phyloP scores from a whole-genome alignment of 352 stramenopile genomes.

The Elongisporangium senticosum region DNA sequence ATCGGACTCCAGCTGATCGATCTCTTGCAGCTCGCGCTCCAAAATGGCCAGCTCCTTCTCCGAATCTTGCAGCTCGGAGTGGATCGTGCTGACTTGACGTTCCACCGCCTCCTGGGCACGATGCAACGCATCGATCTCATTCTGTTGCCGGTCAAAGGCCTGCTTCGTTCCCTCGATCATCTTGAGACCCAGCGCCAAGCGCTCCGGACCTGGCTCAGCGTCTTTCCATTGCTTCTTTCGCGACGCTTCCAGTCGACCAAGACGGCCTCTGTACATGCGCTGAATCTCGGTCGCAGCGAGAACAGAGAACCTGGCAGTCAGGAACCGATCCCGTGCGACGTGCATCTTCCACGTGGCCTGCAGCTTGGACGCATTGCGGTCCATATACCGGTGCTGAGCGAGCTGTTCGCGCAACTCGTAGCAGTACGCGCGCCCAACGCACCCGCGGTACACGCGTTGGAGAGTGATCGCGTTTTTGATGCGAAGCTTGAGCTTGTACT shows the following conservation, averaged over 20 bases:
- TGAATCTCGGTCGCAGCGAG: constrained; percentile 89
- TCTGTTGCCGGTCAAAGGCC: constrained; percentile 89
- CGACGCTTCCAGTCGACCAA: constrained; percentile 58
- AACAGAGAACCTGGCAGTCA: constrained; percentile 51
- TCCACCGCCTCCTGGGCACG: constrained; percentile 88
- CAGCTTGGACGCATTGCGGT: constrained; percentile 67
- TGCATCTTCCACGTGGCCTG: constrained; percentile 90
- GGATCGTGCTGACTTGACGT: constrained; percentile 84
- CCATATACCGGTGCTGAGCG: constrained; percentile 31
- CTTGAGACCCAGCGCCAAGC: constrained; percentile 83
- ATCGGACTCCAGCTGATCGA: constrained; percentile 90
- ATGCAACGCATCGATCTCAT: constrained; percentile 90
- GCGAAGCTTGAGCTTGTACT: constrained; percentile 35
- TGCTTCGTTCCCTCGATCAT: constrained; percentile 93
- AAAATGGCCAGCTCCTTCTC: constrained; percentile 89
- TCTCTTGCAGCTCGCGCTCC: constrained; percentile 89
- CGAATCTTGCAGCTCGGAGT: constrained; percentile 86
- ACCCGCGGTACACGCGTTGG: constrained; percentile 70
- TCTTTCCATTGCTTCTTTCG: constrained; percentile 85
- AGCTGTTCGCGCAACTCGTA: constrained; percentile 32
- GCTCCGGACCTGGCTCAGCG: constrained; percentile 81
- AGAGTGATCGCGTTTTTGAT: constrained; percentile 41
- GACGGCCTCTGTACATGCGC: constrained; percentile 81
- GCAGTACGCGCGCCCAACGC: constrained; percentile 41
- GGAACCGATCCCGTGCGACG: constrained; percentile 54